Evolutionary conservation across 2,329 filamentous ascomycete species (phyloP).

Genomic region (Verticillium nubilum): DNA sequence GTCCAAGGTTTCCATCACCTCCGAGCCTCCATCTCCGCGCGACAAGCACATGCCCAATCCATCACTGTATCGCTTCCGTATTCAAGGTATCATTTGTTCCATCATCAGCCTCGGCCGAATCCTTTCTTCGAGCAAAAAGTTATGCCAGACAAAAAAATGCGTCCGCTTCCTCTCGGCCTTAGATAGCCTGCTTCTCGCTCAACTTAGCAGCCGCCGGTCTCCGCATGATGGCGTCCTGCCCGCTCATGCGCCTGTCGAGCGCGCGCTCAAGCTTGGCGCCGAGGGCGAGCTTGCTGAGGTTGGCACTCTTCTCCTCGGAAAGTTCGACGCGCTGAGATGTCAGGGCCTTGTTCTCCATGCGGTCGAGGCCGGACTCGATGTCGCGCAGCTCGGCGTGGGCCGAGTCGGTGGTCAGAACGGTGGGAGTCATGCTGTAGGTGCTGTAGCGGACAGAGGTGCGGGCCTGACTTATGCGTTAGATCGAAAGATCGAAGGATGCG

Average conservation of each 20-base stretch:
- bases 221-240: slow-evolving; percentile 84
- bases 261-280: slow-evolving; percentile 88
- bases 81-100: not conserved
- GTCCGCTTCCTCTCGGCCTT: not conserved
- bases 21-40: not conserved
- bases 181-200: slow-evolving; percentile 24
- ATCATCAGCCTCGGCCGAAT: not conserved
- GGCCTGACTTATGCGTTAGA: slow-evolving; percentile 27
- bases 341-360: slow-evolving; percentile 86
- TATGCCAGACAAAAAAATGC: not conserved
- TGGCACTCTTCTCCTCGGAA: slow-evolving; percentile 73
- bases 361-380: slow-evolving; percentile 74
- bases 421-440: slow-evolving; percentile 55
- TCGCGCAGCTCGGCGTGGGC: slow-evolving; percentile 55
- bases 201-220: slow-evolving; percentile 28
- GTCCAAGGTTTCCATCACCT: too few relatives aligned
- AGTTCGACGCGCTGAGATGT: slow-evolving; percentile 75
- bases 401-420: slow-evolving; percentile 47
- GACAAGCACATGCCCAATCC: not conserved
- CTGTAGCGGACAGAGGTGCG: slow-evolving; percentile 53
- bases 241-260: slow-evolving; percentile 76
- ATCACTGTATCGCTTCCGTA: not conserved
- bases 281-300: slow-evolving; percentile 79
- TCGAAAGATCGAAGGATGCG: slow-evolving; percentile 2
- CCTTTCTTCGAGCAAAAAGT: not conserved